Conservation (phyloP, 176 grass and related monocot species). For the Zea luxurians region DNA sequence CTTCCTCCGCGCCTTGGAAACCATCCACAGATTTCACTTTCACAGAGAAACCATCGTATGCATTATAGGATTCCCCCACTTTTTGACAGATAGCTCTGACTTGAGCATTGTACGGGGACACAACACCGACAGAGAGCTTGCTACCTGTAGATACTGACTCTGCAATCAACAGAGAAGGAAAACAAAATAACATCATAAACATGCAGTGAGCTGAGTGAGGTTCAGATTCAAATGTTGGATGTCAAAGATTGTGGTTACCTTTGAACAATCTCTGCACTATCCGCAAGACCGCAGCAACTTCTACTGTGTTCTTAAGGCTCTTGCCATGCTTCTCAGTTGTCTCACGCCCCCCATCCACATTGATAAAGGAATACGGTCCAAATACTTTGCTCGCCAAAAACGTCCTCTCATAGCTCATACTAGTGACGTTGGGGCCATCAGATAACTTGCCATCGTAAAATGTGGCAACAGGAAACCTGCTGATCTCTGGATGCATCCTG, state of each 20-base stretch:
- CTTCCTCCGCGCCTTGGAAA: conserved; percentile 64
- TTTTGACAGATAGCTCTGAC: conserved; percentile 48
- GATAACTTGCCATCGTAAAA: conserved; percentile 56
- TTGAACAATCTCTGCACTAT: conserved; percentile 42
- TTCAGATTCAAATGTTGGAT: background rate
- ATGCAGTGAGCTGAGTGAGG: background rate
- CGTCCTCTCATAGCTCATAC: conserved; percentile 24
- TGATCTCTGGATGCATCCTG: conserved; percentile 71
- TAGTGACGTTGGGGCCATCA: conserved; percentile 50
- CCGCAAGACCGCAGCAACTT: conserved; percentile 43
- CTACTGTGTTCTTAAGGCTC: conserved; percentile 52
- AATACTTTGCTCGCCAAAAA: conserved; percentile 46
- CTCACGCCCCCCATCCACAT: conserved; percentile 50
- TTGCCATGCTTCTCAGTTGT: conserved; percentile 27
- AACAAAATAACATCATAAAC: background rate
- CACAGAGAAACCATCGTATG: conserved; percentile 28
- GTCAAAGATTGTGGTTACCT: background rate
- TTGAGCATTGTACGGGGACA: conserved; percentile 64
- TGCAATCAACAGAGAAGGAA: conserved; percentile 10
- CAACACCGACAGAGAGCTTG: conserved; percentile 57
- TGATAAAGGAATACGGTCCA: conserved; percentile 65
- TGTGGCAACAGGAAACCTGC: conserved; percentile 54
- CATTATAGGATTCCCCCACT: conserved; percentile 37
- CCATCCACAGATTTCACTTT: conserved; percentile 64
- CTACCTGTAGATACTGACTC: conserved; percentile 37